These are phyloP conservation scores for sorghum (Sorghum bicolor) DNA, from an alignment of 176 grass and related monocot species.

Conservation along the genomic window Sorghum_bicolor_NCBIv3 NC_012875.2:46687501-46688000, in stretches of 20 bases:
- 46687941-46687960: background rate
- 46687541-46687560: background rate
- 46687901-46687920: background rate
- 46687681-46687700: slow-evolving; percentile 1
- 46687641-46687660: background rate
- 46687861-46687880: background rate
- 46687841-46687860: background rate
- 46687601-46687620: background rate
- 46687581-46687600: background rate
- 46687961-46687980: background rate
- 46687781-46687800: background rate
- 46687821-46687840: background rate
- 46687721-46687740: background rate
- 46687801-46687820: background rate
- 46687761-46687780: background rate
- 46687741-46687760: background rate
- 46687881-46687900: slow-evolving; percentile 3
- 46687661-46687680: slow-evolving; percentile 3
- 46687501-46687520: background rate
- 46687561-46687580: background rate
- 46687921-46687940: background rate
- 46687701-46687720: background rate
- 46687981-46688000: background rate
- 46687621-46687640: slow-evolving; percentile 6
- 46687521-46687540: background rate